Evolutionary conservation across 192 early-diverging fungal species (phyloP), one percentile per base, ranked within the genome.

Genomic region (Coemansia sp.): DNA sequence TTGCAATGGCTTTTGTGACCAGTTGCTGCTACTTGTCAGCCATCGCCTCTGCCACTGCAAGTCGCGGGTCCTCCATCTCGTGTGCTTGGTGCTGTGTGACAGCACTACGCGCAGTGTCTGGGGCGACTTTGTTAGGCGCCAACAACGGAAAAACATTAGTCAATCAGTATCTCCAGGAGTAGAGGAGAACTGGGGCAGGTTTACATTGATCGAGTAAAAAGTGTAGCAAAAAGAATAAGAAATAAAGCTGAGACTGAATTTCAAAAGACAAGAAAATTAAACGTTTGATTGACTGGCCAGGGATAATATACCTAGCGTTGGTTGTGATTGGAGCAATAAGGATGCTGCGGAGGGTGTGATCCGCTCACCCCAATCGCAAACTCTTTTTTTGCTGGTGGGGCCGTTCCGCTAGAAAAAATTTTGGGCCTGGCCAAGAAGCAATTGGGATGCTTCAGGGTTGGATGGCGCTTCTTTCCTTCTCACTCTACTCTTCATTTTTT

Each of bases 281-380:
- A 27, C 27, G 27, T 6, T 27, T 35, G 31, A 7, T 35, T 35
- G 31, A 35, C 6, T 35, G 31, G 6, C 31, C 31, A 35, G 31
- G 31, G 31, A 35, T 35, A 35, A 35, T 53, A 53, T 53, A 26
- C 3, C 11, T 12, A 19, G 5, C 35, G n/a, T 21, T 57, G 53
- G 27, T 8, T 22, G 53, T 55, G 55, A 57, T 57, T 57, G 55
- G 55, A 49, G 31, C 55, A 57, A 54, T 29, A 14, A 19, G n/a
- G 14, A 31, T 57, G 29, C 35, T 26, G 27, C 7, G 31, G 26
- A 14, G 54, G 0, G 14, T 12, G 29, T 35, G 55, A 57, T 57
- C 55, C 31, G 21, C 23, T 16, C 6, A 7, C 26, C 25, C 19
- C 35, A 29, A 57, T 37, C 25, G 29, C 21, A 53, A 53, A 26